A percentile compares a stretch with the other conserved stretches of the same genome.
phyloP scores from a whole-genome alignment of 2,329 filamentous ascomycete species.

The Chaetoscypha palmicola region DNA sequence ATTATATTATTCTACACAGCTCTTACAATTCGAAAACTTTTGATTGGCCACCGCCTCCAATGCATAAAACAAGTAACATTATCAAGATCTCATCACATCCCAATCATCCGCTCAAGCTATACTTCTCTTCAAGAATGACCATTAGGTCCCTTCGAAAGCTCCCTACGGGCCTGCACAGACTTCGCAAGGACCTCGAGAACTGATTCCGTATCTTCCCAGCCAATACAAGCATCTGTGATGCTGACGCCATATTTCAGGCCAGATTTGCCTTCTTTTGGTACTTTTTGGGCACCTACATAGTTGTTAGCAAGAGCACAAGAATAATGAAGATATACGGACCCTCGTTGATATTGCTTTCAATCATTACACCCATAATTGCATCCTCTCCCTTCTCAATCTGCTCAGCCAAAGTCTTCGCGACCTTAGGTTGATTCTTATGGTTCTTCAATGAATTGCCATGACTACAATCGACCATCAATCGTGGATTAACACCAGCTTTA shows the following conservation, averaged over 20 bases:
- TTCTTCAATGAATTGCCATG: slow-evolving; percentile 95
- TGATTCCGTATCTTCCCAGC: slow-evolving; percentile 81
- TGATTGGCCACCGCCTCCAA: neutral
- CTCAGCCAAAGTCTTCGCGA: slow-evolving; percentile 71
- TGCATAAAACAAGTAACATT: neutral
- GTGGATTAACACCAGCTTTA: slow-evolving; percentile 65
- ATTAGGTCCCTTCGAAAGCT: slow-evolving; percentile 27
- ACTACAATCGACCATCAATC: slow-evolving; percentile 96
- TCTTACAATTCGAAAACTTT: slow-evolving; percentile 5
- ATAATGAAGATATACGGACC: slow-evolving; percentile 40
- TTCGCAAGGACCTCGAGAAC: slow-evolving; percentile 73
- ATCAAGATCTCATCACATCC: neutral
- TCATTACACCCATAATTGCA: slow-evolving; percentile 95
- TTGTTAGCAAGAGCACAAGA: slow-evolving; percentile 4
- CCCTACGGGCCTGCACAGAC: slow-evolving; percentile 69
- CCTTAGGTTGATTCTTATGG: slow-evolving; percentile 95
- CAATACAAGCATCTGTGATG: slow-evolving; percentile 96
- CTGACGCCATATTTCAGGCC: slow-evolving; percentile 89
- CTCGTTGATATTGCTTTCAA: slow-evolving; percentile 95
- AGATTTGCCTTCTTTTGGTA: slow-evolving; percentile 75
- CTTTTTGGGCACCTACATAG: slow-evolving; percentile 71
- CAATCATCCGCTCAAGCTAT: neutral
- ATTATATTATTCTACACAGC: neutral
- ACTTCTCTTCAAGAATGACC: slow-evolving; percentile 13
- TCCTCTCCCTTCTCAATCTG: slow-evolving; percentile 78